Conservation (phyloP, 2,329 filamentous ascomycete species). For the Curvularia sp. region DNA sequence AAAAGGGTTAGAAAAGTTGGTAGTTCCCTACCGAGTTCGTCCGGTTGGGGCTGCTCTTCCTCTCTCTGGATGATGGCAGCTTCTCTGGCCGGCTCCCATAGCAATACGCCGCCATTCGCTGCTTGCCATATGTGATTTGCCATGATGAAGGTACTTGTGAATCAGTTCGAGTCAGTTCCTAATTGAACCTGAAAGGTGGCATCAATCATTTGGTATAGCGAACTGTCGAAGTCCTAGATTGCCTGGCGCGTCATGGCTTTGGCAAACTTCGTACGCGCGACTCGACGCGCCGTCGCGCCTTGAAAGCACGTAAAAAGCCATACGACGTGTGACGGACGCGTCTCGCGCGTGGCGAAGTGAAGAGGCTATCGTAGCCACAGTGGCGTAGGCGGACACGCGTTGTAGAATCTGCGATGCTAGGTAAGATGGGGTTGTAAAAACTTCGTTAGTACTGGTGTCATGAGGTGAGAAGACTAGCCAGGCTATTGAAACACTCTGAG, state of each 20-base stretch:
- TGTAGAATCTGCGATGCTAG: neutral
- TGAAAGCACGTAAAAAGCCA: neutral
- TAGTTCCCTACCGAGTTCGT: neutral
- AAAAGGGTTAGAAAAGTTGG: neutral
- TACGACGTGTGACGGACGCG: conserved; percentile 5
- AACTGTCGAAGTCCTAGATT: neutral
- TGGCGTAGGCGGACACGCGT: neutral
- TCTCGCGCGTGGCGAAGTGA: conserved; percentile 5
- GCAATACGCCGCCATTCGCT: neutral
- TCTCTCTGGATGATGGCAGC: neutral
- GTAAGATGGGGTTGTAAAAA: too few relatives aligned
- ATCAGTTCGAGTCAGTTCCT: too few relatives aligned
- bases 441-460: too few relatives aligned
- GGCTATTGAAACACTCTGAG: too few relatives aligned
- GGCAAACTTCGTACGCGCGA: neutral
- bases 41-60: neutral
- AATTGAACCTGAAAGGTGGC: neutral
- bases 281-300: neutral
- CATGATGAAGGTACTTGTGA: neutral
- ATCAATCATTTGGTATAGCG: neutral
- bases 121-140: neutral
- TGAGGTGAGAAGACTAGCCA: too few relatives aligned
- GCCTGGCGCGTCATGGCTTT: neutral
- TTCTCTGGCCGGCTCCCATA: conserved; percentile 8
- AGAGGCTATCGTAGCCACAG: neutral